Evolutionary conservation across 768 basidiomycete genomes (phyloP).

Genomic region (Psilocybe azurescens): DNA sequence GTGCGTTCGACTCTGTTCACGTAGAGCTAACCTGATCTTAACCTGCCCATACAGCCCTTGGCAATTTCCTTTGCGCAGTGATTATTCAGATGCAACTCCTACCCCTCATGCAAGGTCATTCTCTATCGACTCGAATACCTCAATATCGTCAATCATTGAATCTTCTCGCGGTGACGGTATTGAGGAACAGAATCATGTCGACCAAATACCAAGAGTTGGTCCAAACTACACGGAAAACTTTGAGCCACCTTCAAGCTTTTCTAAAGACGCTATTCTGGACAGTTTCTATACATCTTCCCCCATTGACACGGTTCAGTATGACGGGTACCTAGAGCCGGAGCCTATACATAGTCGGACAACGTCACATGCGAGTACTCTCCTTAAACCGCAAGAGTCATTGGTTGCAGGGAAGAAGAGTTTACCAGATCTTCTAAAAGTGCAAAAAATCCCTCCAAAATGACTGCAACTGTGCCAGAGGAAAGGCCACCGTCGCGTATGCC

Average conservation of each 20-base stretch:
- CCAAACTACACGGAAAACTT: slow-evolving; percentile 10
- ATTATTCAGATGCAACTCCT: slow-evolving; percentile 39
- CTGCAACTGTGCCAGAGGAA: slow-evolving; percentile 18
- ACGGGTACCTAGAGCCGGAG: slow-evolving; percentile 21
- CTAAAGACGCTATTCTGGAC: slow-evolving; percentile 10
- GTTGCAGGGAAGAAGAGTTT: slow-evolving; percentile 79
- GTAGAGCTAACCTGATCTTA: background rate
- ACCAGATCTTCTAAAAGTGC: slow-evolving; percentile 68
- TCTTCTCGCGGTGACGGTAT: slow-evolving; percentile 31
- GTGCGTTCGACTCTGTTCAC: slow-evolving; percentile 31
- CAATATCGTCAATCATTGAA: slow-evolving; percentile 52
- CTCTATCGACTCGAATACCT: slow-evolving; percentile 64
- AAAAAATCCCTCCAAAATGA: slow-evolving; percentile 14
- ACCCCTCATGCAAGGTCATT: slow-evolving; percentile 62
- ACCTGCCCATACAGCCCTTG: slow-evolving; percentile 33
- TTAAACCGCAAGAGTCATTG: slow-evolving; percentile 18
- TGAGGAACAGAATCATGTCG: slow-evolving; percentile 17
- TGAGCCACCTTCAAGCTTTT: slow-evolving; percentile 4
- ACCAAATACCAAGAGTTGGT: background rate
- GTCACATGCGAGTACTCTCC: slow-evolving; percentile 39
- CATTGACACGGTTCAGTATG: slow-evolving; percentile 13
- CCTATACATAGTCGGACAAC: slow-evolving; percentile 60
- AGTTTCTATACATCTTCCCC: slow-evolving; percentile 23
- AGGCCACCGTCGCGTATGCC: background rate
- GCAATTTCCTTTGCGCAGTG: slow-evolving; percentile 42